phyloP scores from a whole-genome alignment of 331 rosid genomes.

The Arachis monticola region DNA sequence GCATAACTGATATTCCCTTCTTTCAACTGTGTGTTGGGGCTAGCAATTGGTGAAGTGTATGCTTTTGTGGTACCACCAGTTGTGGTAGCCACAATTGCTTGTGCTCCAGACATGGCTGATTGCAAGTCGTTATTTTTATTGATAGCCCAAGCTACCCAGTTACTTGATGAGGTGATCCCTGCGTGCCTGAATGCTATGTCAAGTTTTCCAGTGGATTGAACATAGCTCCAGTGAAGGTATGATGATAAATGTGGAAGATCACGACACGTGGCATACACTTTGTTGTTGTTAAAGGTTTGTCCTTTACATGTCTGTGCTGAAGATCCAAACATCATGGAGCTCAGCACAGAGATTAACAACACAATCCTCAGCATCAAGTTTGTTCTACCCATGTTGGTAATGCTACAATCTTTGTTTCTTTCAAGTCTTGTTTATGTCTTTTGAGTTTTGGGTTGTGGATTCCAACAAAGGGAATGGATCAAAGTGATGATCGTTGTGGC shows the following conservation, averaged over 20 bases:
- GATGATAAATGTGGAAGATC: constrained; percentile 60
- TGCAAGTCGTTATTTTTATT: not conserved
- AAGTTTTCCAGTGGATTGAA: constrained; percentile 44
- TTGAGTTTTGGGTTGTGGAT: not conserved
- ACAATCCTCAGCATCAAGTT: constrained; percentile 38
- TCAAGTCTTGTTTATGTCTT: not conserved
- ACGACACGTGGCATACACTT: constrained; percentile 36
- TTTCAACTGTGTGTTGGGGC: not conserved
- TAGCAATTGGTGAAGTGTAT: constrained; percentile 32
- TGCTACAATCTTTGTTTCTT: not conserved
- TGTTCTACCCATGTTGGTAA: constrained; percentile 42
- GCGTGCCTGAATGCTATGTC: constrained; percentile 64
- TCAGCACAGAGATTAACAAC: constrained; percentile 33
- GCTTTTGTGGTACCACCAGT: constrained; percentile 34
- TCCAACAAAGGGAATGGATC: not conserved
- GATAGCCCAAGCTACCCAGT: constrained; percentile 69
- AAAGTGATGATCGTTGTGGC: constrained; percentile 26
- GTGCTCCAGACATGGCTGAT: constrained; percentile 44
- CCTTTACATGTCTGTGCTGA: constrained; percentile 37
- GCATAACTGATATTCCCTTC: constrained; percentile 43
- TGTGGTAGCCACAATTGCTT: constrained; percentile 60
- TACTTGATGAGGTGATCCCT: constrained; percentile 31
- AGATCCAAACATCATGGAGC: constrained; percentile 26
- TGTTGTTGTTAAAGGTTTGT: constrained; percentile 36
- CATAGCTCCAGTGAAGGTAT: constrained; percentile 75